Percentiles rank a stretch among this genome's conserved stretches.
phyloP scores from a whole-genome alignment of 2,329 filamentous ascomycete species.

The Sporothrix brunneoviolacea region DNA sequence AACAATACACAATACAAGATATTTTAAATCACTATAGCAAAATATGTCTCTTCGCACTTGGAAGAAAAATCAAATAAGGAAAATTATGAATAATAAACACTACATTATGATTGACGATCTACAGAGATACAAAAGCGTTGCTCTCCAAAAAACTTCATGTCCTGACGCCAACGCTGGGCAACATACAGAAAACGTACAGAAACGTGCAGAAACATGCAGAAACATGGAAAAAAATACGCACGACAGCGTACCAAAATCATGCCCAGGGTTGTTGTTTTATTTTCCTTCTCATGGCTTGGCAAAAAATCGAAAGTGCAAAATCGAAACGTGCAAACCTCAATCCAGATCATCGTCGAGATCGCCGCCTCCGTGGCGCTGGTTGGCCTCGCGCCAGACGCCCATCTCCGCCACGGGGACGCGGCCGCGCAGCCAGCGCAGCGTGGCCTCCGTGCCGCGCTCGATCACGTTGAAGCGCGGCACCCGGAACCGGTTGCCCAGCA shows the following conservation, averaged over 20 bases:
- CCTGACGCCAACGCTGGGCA: background rate
- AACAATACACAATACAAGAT: no score
- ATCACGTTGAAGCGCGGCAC: constrained; percentile 80
- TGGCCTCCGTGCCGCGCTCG: constrained; percentile 79
- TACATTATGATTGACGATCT: background rate
- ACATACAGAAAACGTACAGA: background rate
- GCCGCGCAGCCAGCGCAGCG: constrained; percentile 72
- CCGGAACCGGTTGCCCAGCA: constrained; percentile 79
- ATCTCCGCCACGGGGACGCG: constrained; percentile 60
- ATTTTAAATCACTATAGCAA: no score
- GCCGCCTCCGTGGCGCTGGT: constrained; percentile 8
- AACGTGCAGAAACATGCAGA: background rate
- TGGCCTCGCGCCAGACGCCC: constrained; percentile 45
- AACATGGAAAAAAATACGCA: background rate
- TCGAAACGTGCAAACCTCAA: no score
- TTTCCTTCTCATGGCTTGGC: no score
- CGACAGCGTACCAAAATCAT: no score
- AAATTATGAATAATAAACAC: background rate
- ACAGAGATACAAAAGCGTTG: no score
- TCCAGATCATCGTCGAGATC: constrained; percentile 15
- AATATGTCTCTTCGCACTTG: no score
- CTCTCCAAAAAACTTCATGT: background rate
- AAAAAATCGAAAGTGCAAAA: no score
- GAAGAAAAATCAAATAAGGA: background rate
- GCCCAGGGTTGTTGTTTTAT: no score